A percentile compares a stretch with the other conserved stretches of the same genome.
These are phyloP conservation scores for Malus orientalis DNA, from an alignment of 306 rosid species.

Conservation along the genomic window DNA sequence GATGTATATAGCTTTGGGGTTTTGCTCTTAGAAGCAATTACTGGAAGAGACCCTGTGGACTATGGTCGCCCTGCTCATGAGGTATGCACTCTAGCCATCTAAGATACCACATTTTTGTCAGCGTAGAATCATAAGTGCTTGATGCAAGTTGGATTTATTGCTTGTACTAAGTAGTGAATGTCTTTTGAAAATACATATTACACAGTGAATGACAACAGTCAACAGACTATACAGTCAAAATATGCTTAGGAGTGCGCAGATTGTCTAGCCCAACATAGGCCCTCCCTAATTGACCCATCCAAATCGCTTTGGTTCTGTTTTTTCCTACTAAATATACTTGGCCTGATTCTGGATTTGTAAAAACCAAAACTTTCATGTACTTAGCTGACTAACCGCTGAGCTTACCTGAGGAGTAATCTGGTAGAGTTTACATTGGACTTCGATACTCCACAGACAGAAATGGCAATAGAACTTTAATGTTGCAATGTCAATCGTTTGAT, in stretches of 20 bases:
- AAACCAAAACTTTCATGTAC: background rate
- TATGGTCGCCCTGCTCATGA: conserved; percentile 75
- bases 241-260: background rate
- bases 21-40: conserved; percentile 72
- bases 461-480: background rate
- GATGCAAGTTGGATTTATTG: conserved; percentile 10
- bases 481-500: background rate
- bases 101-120: background rate
- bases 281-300: background rate
- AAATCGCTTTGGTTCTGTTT: background rate
- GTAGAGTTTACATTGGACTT: background rate
- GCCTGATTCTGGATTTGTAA: background rate
- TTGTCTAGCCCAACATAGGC: background rate
- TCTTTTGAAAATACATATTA: background rate
- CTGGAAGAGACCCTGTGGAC: conserved; percentile 91
- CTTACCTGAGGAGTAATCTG: background rate
- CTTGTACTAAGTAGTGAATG: background rate
- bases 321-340: background rate
- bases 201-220: background rate
- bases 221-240: background rate
- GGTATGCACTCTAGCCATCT: conserved; percentile 28
- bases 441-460: background rate
- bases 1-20: conserved; percentile 94
- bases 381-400: background rate
- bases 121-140: background rate